Conservation (phyloP, 2,329 filamentous ascomycete genomes). For the Trichoderma brevicompactum region DNA sequence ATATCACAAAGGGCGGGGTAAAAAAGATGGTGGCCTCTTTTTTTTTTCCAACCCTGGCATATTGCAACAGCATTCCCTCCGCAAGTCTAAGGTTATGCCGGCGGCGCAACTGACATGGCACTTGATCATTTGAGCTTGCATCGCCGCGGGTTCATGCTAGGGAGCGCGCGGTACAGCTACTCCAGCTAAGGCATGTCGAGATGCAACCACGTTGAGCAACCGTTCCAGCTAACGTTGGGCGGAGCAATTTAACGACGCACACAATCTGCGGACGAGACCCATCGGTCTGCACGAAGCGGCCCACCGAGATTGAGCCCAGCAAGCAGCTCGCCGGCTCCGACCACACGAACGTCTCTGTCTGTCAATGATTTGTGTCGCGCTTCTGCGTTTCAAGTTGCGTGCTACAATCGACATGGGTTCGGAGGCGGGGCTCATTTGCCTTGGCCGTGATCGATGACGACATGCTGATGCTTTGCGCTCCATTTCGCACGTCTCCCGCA, state of each 20-base stretch:
- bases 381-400: constrained; percentile 22
- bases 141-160: constrained; percentile 16
- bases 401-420: constrained; percentile 18
- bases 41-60: not conserved
- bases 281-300: constrained; percentile 8
- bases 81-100: not conserved
- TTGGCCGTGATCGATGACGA: constrained; percentile 23
- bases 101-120: constrained; percentile 15
- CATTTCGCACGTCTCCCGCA: not conserved
- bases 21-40: not conserved
- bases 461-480: constrained; percentile 26
- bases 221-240: not conserved
- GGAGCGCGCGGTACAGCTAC: not conserved
- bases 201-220: constrained; percentile 21
- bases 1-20: constrained; percentile 29
- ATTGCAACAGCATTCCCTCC: constrained; percentile 8
- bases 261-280: constrained; percentile 23
- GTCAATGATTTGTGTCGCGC: constrained; percentile 11
- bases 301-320: constrained; percentile 26
- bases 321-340: constrained; percentile 7
- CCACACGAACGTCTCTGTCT: constrained; percentile 16
- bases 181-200: constrained; percentile 14
- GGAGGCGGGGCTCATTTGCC: constrained; percentile 22
- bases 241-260: constrained; percentile 19
- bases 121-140: constrained; percentile 16